Evolutionary conservation across 352 stramenopile genomes (phyloP), one percentile per base, ranked within the genome.

Genomic region (Phytophthora capsici): DNA sequence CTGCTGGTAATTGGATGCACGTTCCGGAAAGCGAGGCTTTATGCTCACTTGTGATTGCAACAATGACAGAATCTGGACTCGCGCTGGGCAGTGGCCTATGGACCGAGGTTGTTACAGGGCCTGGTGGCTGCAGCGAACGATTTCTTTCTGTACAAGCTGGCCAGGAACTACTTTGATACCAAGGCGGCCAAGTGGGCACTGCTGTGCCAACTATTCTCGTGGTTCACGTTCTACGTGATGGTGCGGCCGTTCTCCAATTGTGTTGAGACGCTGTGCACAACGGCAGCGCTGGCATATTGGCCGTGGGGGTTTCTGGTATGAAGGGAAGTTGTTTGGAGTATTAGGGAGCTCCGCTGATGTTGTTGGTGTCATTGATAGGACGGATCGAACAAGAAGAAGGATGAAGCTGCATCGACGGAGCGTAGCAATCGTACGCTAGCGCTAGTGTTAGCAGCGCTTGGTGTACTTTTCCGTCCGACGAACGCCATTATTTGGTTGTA

Each of bases 171-270:
- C 43, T 91, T 94, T 46, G 84, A 90, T 53, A 75, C 60, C 22
- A 80, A 73, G 36, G 54, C 76, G 14, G 86, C 88, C 58, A 84
- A 86, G 28, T 94, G 84, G 82, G 67, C 86, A 22, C 57, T 96
- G 13, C 60, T 95, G 25, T 94, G 84, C 56, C 80, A 89, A 9
- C 37, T 95, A 16, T 82, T 84, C 25, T 95, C 84, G 34, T 96
- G 87, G 87, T 96, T 96, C 47, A 82, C 78, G 40, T 95, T 93
- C 55, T 96, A 93, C 71, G 80, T 82, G 13, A 88, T 93, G 73
- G 86, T 95, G 34, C 83, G 89, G 10, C 89, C 89, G 28, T 96
- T 88, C 56, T 96, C 89, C 19, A 96, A 95, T 56, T 91, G 82
- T 41, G 76, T 94, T 20, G 89, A 96, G 68, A 89, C 86, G 4